Percentiles rank a stretch among this genome's conserved stretches.
Evolutionary conservation across 345 rosid species (phyloP).

Genomic region (Pugionium cornutum): DNA sequence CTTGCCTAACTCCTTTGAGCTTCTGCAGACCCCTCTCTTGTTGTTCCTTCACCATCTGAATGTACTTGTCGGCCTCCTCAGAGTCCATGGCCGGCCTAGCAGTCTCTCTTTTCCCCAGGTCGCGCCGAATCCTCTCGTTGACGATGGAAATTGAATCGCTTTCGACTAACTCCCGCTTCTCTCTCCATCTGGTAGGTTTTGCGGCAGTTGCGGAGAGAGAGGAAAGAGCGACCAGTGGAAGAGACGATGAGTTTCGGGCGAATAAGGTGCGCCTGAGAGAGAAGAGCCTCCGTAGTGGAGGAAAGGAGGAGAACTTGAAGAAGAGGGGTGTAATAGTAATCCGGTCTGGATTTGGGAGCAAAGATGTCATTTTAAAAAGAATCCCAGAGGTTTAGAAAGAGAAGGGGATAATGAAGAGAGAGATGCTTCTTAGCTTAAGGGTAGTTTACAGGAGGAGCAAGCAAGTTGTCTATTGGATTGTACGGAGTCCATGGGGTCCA

Average conservation of each 20-base stretch:
- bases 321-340: conserved; percentile 40
- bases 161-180: conserved; percentile 46
- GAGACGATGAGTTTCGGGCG: conserved; percentile 28
- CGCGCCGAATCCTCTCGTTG: conserved; percentile 77
- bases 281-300: conserved; percentile 44
- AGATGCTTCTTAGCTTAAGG: conserved; percentile 13
- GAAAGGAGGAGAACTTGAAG: conserved; percentile 41
- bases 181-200: conserved; percentile 43
- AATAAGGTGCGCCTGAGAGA: conserved; percentile 32
- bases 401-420: conserved; percentile 25
- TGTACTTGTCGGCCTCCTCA: conserved; percentile 83
- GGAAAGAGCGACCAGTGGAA: conserved; percentile 47
- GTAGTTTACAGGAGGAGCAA: conserved; percentile 15
- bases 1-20: conserved; percentile 64
- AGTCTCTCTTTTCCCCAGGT: conserved; percentile 58
- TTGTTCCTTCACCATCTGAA: conserved; percentile 75
- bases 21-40: conserved; percentile 89
- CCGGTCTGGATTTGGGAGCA: conserved; percentile 44
- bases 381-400: conserved; percentile 29
- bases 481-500: conserved; percentile 80
- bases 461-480: conserved; percentile 65
- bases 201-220: conserved; percentile 47
- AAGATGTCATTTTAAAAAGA: conserved; percentile 48
- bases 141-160: conserved; percentile 66
- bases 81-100: conserved; percentile 64